Conservation (phyloP, 1,284 basidiomycete genomes). For the Ustilago esculenta region DNA sequence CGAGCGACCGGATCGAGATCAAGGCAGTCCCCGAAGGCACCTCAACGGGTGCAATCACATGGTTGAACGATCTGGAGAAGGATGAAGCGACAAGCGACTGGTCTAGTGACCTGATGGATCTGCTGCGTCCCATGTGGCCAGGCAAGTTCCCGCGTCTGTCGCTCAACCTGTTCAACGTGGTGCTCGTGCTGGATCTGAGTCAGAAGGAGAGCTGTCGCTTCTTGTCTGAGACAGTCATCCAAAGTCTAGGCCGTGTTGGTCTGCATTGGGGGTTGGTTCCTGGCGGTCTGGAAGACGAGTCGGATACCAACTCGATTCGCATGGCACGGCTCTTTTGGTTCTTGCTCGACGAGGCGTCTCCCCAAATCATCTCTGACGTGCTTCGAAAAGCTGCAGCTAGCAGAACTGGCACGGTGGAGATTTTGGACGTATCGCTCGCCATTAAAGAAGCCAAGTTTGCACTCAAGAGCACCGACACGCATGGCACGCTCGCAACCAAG, state of each 20-base stretch:
- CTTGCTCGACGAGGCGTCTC: conserved; percentile 35
- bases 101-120: conserved; percentile 38
- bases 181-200: conserved; percentile 57
- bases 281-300: conserved; percentile 46
- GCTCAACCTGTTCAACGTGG: conserved; percentile 62
- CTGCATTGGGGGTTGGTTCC: conserved; percentile 60
- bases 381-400: conserved; percentile 31
- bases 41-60: conserved; percentile 74
- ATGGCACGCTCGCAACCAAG: conserved; percentile 6
- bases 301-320: conserved; percentile 13
- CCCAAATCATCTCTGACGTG: conserved; percentile 27
- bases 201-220: conserved; percentile 48
- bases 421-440: conserved; percentile 26
- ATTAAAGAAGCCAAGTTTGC: conserved; percentile 42
- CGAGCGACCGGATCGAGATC: conserved; percentile 58
- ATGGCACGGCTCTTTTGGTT: conserved; percentile 58
- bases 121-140: conserved; percentile 57
- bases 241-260: conserved; percentile 44
- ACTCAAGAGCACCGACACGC: conserved; percentile 15
- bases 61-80: conserved; percentile 89
- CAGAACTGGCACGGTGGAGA: conserved; percentile 6
- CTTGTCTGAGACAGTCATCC: conserved; percentile 49
- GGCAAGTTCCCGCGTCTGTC: conserved; percentile 55
- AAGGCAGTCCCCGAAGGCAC: conserved; percentile 4
- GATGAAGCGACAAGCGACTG: conserved; percentile 70